These are phyloP conservation scores for Tulasnella sp. DNA, from an alignment of 768 basidiomycete genomes.

Conservation along the genomic window DNA sequence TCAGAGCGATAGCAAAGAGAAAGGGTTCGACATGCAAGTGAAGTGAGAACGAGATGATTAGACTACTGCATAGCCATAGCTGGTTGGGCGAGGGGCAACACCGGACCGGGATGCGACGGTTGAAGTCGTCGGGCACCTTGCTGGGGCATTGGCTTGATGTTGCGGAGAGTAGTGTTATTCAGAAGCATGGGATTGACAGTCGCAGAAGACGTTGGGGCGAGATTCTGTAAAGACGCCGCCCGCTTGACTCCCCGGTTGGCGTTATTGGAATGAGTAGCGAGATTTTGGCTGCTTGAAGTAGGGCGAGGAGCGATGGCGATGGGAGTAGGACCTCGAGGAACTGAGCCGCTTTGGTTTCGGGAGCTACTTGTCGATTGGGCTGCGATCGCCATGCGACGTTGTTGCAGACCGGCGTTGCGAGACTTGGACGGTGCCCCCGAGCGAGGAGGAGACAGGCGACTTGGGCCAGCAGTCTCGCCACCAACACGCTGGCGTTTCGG, in stretches of 20 bases:
- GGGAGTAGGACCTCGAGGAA: not conserved
- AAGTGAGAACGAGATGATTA: not conserved
- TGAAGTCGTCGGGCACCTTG: not conserved
- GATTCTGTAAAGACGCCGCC: not conserved
- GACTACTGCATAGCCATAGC: not conserved
- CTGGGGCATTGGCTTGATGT: constrained; percentile 6
- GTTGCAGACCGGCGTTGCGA: not conserved
- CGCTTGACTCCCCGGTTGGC: not conserved
- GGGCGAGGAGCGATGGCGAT: not conserved
- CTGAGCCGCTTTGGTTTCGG: not conserved
- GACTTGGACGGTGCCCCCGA: not conserved
- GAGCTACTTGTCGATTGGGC: not conserved
- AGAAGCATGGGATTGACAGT: not conserved
- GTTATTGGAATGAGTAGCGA: not conserved
- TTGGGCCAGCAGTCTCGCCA: not conserved
- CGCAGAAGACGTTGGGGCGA: not conserved
- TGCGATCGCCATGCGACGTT: not conserved
- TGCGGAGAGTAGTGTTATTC: not conserved
- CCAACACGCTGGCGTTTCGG: not conserved
- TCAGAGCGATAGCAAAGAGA: not conserved
- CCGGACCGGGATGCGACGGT: not conserved
- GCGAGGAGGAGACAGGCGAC: not conserved
- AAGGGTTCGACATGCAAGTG: not conserved
- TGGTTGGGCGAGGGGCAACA: not conserved
- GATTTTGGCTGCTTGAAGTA: not conserved